Conservation (phyloP, 2,329 filamentous ascomycete species). For the Colletotrichum sansevieriae region DNA sequence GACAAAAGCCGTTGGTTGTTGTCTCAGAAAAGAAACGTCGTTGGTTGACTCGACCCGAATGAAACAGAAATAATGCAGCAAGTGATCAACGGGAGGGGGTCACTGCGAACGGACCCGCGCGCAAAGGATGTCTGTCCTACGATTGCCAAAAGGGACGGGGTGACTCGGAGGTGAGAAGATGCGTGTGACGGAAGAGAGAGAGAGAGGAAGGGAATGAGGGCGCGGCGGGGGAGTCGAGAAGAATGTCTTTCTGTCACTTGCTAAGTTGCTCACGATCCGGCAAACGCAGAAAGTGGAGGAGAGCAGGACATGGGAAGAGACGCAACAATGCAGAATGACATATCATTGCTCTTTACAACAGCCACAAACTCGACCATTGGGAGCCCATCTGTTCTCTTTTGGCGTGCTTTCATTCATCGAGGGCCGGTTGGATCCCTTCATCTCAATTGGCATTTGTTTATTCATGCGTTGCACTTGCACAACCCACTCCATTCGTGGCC, state of each 20-base stretch:
- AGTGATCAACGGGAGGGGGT: neutral
- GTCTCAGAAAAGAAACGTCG: neutral
- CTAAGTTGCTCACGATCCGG: too few relatives aligned
- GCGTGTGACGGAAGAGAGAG: neutral
- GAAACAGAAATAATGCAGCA: constrained; percentile 24
- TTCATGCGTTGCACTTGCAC: constrained; percentile 37
- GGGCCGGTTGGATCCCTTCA: constrained; percentile 16
- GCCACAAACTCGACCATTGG: neutral
- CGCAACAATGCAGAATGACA: constrained; percentile 26
- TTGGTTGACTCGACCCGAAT: constrained; percentile 27
- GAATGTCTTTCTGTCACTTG: too few relatives aligned
- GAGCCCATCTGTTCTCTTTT: constrained; percentile 4
- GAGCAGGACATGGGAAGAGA: neutral
- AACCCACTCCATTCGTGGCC: constrained; percentile 17
- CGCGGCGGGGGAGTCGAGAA: too few relatives aligned
- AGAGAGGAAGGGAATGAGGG: neutral
- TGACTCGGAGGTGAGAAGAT: neutral
- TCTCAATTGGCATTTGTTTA: constrained; percentile 41
- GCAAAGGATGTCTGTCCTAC: neutral
- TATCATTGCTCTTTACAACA: constrained; percentile 1
- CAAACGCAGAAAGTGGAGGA: too few relatives aligned
- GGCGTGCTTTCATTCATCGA: constrained; percentile 8
- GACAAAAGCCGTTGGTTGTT: neutral
- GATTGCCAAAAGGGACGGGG: too few relatives aligned
- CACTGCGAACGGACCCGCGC: neutral